These are phyloP conservation scores for Crithidia acanthocephali DNA, from an alignment of 208 protist species.

Conservation along the genomic window DNA sequence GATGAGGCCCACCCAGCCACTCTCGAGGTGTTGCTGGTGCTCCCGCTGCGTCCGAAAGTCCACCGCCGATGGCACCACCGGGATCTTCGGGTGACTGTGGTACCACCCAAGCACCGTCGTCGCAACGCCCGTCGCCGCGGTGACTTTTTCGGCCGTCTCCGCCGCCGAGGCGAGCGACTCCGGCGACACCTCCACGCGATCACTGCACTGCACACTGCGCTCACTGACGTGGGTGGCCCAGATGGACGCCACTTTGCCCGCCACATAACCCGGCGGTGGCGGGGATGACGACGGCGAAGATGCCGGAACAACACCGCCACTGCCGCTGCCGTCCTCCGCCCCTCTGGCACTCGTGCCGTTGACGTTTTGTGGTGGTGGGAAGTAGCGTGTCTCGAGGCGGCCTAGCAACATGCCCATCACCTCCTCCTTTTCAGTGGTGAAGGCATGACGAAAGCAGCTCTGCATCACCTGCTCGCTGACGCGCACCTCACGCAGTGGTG, in stretches of 20 bases:
- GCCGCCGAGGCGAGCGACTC: constrained; percentile 59
- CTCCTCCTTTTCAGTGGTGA: constrained; percentile 81
- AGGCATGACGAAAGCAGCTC: constrained; percentile 72
- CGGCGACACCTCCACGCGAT: constrained; percentile 76
- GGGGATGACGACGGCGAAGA: not conserved
- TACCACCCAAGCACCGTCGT: constrained; percentile 89
- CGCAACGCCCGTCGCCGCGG: constrained; percentile 22
- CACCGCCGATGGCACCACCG: constrained; percentile 66
- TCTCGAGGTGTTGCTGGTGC: constrained; percentile 75
- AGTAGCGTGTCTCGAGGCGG: constrained; percentile 31
- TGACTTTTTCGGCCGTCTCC: constrained; percentile 61
- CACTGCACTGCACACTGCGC: constrained; percentile 71
- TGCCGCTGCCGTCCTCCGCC: not conserved
- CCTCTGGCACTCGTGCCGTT: not conserved
- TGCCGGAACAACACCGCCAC: not conserved
- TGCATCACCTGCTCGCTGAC: constrained; percentile 64
- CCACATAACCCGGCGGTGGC: not conserved
- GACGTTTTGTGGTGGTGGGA: not conserved
- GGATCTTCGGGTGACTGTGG: constrained; percentile 88
- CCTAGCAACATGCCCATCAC: constrained; percentile 84
- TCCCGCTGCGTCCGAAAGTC: constrained; percentile 80
- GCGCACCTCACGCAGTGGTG: constrained; percentile 49
- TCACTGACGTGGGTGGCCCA: constrained; percentile 57
- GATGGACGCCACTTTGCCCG: constrained; percentile 54
- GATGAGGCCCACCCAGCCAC: constrained; percentile 85